Percentiles rank a stretch among this genome's conserved stretches.
phyloP scores from a whole-genome alignment of 2,329 filamentous ascomycete species.

The Scytalidium sp. region DNA sequence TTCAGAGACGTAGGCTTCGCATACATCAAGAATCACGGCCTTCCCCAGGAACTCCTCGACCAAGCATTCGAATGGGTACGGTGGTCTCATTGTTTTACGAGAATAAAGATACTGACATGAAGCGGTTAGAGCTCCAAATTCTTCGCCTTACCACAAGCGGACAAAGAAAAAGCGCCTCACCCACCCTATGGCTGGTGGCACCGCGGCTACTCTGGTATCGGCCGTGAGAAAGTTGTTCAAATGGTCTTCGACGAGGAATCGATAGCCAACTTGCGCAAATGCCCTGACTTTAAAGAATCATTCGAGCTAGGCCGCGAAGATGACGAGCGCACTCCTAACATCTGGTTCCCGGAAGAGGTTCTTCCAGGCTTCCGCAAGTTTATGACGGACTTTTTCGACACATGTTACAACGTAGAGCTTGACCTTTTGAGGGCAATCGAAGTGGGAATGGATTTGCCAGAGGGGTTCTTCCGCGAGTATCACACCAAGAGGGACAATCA shows the following conservation, averaged over 20 bases:
- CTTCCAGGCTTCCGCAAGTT: conserved; percentile 43
- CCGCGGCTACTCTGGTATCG: conserved; percentile 9
- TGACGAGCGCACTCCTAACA: conserved; percentile 37
- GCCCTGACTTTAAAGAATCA: conserved; percentile 36
- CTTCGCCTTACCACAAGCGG: conserved; percentile 4
- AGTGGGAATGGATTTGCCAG: conserved; percentile 8
- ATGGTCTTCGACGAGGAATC: too few species aligned
- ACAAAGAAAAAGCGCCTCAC: conserved; percentile 6
- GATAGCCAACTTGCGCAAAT: too few species aligned
- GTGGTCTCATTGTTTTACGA: neutral
- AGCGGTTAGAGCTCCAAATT: conserved; percentile 4
- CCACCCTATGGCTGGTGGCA: neutral
- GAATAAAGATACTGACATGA: neutral
- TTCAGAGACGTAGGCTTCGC: too few species aligned
- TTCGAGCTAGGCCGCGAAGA: conserved; percentile 48
- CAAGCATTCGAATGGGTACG: conserved; percentile 9
- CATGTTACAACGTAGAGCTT: conserved; percentile 5
- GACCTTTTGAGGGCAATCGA: conserved; percentile 8
- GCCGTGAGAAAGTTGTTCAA: conserved; percentile 9
- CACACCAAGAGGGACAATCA: conserved; percentile 8
- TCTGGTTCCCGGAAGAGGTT: conserved; percentile 41
- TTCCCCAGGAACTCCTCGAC: neutral
- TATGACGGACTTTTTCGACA: conserved; percentile 40
- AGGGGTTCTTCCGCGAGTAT: conserved; percentile 6
- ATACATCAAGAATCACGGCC: conserved; percentile 12